A percentile compares a stretch with the other conserved stretches of the same genome.
Conservation (phyloP, 805 yeast species). For the Wickerhamomyces rabaulensis region DNA sequence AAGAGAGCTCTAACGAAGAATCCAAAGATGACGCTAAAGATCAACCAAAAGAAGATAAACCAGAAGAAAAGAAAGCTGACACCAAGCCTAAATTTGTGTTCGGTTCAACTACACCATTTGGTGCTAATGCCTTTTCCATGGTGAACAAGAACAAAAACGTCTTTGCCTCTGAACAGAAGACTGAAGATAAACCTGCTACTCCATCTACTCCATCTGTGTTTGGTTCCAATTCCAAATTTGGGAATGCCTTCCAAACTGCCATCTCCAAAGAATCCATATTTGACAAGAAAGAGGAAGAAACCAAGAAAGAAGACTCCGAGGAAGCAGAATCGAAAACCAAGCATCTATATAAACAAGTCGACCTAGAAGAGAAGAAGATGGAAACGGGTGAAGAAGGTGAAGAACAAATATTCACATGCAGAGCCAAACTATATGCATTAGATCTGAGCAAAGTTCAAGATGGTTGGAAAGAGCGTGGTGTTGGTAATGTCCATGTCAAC, state of each 20-base stretch:
- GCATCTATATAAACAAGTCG: conserved; percentile 50
- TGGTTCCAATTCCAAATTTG: conserved; percentile 42
- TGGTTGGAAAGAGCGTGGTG: conserved; percentile 97
- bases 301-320: conserved; percentile 10
- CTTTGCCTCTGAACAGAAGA: conserved; percentile 22
- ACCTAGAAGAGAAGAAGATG: conserved; percentile 51
- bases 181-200: not conserved
- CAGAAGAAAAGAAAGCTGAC: not conserved
- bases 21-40: conserved; percentile 6
- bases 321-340: conserved; percentile 17
- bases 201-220: conserved; percentile 25
- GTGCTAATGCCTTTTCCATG: conserved; percentile 33
- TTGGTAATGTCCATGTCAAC: conserved; percentile 84
- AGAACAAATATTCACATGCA: conserved; percentile 55
- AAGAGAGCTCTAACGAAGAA: not conserved
- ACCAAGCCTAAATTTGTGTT: conserved; percentile 45
- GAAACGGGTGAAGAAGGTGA: conserved; percentile 93
- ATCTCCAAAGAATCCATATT: conserved; percentile 52
- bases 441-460: conserved; percentile 57
- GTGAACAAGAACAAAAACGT: conserved; percentile 27
- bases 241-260: conserved; percentile 52
- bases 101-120: conserved; percentile 49
- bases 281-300: conserved; percentile 30
- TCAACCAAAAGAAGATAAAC: conserved; percentile 5
- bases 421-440: conserved; percentile 74